These are phyloP conservation scores for Pseudozyma tsukubaensis DNA, from an alignment of 1,284 basidiomycete genomes.

Conservation along the genomic window DNA sequence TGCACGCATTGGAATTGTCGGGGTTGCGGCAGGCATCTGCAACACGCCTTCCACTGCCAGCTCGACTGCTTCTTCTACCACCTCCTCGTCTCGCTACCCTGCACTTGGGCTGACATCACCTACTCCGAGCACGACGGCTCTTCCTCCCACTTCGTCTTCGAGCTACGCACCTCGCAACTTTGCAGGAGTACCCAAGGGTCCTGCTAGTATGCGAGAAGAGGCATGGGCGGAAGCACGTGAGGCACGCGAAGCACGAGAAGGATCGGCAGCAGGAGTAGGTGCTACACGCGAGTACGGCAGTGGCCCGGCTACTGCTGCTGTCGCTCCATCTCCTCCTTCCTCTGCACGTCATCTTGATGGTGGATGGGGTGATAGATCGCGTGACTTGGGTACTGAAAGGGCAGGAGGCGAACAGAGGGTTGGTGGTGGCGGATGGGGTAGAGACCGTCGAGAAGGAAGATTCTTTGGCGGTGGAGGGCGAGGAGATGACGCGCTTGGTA, in stretches of 20 bases:
- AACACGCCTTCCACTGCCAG: conserved; percentile 31
- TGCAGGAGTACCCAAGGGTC: conserved; percentile 54
- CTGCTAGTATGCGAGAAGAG: conserved; percentile 54
- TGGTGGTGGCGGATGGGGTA: conserved; percentile 23
- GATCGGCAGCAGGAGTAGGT: background rate
- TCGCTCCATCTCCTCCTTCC: too few relatives aligned
- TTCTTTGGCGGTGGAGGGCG: background rate
- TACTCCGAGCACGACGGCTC: conserved; percentile 14
- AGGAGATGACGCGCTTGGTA: background rate
- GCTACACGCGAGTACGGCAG: too few relatives aligned
- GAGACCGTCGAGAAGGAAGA: conserved; percentile 4
- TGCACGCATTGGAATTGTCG: conserved; percentile 16
- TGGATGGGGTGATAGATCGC: conserved; percentile 36
- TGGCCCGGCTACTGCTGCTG: too few relatives aligned
- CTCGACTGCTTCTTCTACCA: conserved; percentile 13
- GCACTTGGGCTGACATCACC: conserved; percentile 19
- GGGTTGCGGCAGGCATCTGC: conserved; percentile 15
- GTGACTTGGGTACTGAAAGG: conserved; percentile 11
- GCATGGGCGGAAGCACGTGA: conserved; percentile 26
- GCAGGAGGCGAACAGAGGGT: conserved; percentile 12
- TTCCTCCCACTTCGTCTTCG: conserved; percentile 7
- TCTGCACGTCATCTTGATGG: conserved; percentile 8
- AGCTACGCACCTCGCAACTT: conserved; percentile 31
- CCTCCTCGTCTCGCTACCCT: conserved; percentile 13
- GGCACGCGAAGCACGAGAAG: conserved; percentile 29